Conservation (phyloP, 352 stramenopile species). For the Albugo candida region DNA sequence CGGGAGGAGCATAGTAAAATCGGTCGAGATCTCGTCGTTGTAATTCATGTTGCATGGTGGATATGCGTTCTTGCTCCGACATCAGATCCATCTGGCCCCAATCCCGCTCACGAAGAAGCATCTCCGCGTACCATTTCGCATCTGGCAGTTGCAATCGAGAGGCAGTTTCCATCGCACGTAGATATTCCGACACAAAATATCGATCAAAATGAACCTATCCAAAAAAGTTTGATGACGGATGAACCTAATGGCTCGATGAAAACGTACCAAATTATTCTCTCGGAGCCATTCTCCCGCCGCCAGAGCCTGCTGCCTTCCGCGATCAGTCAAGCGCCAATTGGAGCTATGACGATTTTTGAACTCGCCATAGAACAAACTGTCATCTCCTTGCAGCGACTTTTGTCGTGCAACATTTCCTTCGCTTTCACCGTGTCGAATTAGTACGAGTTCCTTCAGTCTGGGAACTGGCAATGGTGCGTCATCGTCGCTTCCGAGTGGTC, state of each 20-base stretch:
- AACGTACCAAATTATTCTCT: conserved; percentile 35
- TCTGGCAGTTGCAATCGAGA: conserved; percentile 50
- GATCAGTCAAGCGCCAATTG: conserved; percentile 75
- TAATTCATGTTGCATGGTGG: conserved; percentile 79
- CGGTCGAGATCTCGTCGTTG: conserved; percentile 58
- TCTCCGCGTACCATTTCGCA: conserved; percentile 71
- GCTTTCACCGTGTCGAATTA: conserved; percentile 79
- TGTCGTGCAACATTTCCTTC: conserved; percentile 77
- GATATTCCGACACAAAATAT: conserved; percentile 75
- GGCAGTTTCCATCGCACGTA: conserved; percentile 73
- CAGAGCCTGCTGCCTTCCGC: conserved; percentile 42
- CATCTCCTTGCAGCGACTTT: conserved; percentile 58
- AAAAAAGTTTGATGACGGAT: background rate
- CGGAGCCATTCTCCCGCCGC: conserved; percentile 66
- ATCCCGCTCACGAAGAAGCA: conserved; percentile 75
- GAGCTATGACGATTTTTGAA: conserved; percentile 79
- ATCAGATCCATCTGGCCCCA: conserved; percentile 82
- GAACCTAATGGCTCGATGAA: background rate
- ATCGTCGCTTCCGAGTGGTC: too few species aligned
- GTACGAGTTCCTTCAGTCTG: conserved; percentile 56
- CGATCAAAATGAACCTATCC: conserved; percentile 37
- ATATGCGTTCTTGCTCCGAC: conserved; percentile 69
- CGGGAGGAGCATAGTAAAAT: conserved; percentile 74
- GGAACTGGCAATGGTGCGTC: conserved; percentile 4
- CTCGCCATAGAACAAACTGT: conserved; percentile 72